Base-by-base conservation (phyloP, 805 yeast genomes). In the Candida broadrunensis region DNA sequence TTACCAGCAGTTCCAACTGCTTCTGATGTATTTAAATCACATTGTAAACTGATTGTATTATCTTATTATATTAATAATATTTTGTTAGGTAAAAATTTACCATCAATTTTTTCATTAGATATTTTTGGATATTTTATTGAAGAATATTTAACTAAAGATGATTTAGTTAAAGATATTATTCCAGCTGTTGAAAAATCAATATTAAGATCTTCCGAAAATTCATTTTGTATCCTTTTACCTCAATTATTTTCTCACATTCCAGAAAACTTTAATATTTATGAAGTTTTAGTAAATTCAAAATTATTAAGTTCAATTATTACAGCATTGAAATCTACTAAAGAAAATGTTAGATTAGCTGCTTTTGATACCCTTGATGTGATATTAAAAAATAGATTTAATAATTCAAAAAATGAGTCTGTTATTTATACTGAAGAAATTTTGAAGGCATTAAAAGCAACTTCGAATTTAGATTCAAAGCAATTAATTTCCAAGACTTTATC, bases 151-250 rank as follows among this genome's bases (percentile, higher is more conserved):
- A 50, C 60, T 7, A 25, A 41, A 12, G 60, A 63, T 14, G 67
- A 61, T 3, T 67, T 81, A 38, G 58, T 55, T 16, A 46, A 60
- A 2, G 38, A 47, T 5, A 52, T 85, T 14, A 60, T 80, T 5
- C 88, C 95, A 2, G 72, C 76, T 15, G 52, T 90, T 36, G 90
- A 86, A 52, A 88, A 85, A 55, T 77, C 90, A 1, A 70, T 84
- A 37, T 67, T 90, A 47, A 77, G 96, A 58, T 79, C 95, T 2
- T 83, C 96, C 0, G 97, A 88, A 54, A 60, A 68, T 29, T 77
- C 87, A 0, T 76, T 88, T 42, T 73, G 72, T n/a, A 48, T 53
- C 15, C 56, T 83, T n/a, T 56, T 85, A 2, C 76, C 81, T 3
- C 67, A 72, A 9, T 54, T 88, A 7, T 67, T 83, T 34, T 39